These are phyloP conservation scores for Yamadazyma atlantica DNA, from an alignment of 1,139 yeast species.

Conservation along the genomic window DNA sequence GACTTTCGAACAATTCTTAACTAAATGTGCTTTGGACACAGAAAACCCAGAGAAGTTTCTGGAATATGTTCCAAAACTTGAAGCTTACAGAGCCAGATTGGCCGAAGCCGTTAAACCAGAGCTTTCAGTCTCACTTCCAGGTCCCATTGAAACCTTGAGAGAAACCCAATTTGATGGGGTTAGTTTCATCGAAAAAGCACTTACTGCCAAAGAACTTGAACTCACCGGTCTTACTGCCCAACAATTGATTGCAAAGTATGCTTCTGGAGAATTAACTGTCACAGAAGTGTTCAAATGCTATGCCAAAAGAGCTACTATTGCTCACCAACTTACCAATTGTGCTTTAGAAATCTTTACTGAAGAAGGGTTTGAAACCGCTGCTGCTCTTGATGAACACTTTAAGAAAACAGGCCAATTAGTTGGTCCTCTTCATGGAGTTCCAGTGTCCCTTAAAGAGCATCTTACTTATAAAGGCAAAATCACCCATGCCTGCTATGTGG, in stretches of 20 bases:
- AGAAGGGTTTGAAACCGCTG: conserved; percentile 26
- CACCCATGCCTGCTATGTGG: conserved; percentile 46
- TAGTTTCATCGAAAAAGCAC: too few species aligned
- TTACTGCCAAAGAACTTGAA: conserved; percentile 17
- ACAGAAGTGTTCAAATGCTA: conserved; percentile 6
- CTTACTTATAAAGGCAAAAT: too few species aligned
- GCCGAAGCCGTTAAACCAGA: too few species aligned
- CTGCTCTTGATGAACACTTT: conserved; percentile 36
- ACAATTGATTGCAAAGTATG: conserved; percentile 5
- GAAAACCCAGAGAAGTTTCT: too few species aligned
- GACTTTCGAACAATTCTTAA: too few species aligned
- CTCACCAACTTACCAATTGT: conserved; percentile 42
- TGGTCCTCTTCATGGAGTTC: conserved; percentile 70
- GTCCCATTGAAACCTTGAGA: too few species aligned
- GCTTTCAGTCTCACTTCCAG: too few species aligned
- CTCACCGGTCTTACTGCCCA: conserved; percentile 16
- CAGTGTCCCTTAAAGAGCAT: conserved; percentile 59
- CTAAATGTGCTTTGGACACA: too few species aligned
- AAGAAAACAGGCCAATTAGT: conserved; percentile 29
- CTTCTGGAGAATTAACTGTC: conserved; percentile 4
- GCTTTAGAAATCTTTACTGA: conserved; percentile 33
- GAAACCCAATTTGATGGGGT: too few species aligned
- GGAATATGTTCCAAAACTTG: too few species aligned
- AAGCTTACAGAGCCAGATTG: too few species aligned
- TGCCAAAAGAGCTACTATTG: conserved; percentile 34